phyloP scores from a whole-genome alignment of 805 yeast genomes.

The Brettanomyces bruxellensis region DNA sequence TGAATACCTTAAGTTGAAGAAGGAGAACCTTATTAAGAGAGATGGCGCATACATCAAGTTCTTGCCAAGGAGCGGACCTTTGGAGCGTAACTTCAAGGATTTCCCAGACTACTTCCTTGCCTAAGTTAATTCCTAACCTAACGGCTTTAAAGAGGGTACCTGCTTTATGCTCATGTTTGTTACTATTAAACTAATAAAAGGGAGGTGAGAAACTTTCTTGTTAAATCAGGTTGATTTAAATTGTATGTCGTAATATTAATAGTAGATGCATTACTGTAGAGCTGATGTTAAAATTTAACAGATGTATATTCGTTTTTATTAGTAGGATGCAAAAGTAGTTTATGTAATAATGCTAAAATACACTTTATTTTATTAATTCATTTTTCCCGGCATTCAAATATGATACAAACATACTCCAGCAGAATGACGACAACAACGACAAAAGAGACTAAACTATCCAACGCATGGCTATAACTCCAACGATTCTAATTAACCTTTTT shows the following conservation, averaged over 20 bases:
- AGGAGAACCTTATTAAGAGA: constrained; percentile 97
- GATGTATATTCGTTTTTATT: too few species aligned
- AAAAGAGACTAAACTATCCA: too few species aligned
- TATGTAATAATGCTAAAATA: too few species aligned
- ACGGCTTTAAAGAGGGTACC: neutral
- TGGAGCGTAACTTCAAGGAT: constrained; percentile 81
- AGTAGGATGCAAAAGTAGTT: too few species aligned
- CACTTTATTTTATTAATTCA: too few species aligned
- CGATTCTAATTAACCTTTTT: neutral
- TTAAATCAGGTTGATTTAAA: neutral
- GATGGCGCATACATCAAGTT: constrained; percentile 99
- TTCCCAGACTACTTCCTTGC: constrained; percentile 80
- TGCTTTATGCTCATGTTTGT: neutral
- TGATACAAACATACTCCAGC: too few species aligned
- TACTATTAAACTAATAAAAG: too few species aligned
- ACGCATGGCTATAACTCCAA: too few species aligned
- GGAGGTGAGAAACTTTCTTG: neutral
- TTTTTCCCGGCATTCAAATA: too few species aligned
- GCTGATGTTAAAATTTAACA: too few species aligned
- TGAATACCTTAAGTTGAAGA: constrained; percentile 89
- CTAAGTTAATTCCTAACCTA: constrained; percentile 12
- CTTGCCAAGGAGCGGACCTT: constrained; percentile 92
- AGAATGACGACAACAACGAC: too few species aligned
- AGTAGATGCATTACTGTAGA: neutral
- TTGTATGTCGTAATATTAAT: neutral